Evolutionary conservation across 1,139 yeast species (phyloP), one percentile per base, ranked within the genome.

Genomic region (Blastobotrys indianensis): DNA sequence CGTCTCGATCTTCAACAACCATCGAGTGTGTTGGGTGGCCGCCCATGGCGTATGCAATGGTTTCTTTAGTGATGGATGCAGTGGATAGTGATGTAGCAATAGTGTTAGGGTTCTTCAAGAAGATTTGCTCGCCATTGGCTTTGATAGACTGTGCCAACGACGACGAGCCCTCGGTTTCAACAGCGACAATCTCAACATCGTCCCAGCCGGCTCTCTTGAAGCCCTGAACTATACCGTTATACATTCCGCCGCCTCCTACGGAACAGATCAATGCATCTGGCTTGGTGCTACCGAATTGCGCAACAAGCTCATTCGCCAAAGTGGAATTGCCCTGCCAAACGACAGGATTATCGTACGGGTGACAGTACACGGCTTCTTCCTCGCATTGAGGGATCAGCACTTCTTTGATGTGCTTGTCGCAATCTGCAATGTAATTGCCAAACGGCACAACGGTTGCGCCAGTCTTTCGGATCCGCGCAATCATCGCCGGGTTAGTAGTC

Each of bases 211-310:
- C 65, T 37, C 68, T 66, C 33, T 67, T 61, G 47, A 82, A 62
- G 0, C 88, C 90, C 49, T 70, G 68, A 32, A 79, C 76, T 3
- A 83, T 63, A 0, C 92, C 90, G 57, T 75, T 75, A 65, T 75
- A 80, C 42, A 83, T 67, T 1, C 90, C 90, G 11, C 88, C 90
- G 1, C 90, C 92, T 9, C 90, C 92, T 39, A 80, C 78, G 32
- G 86, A 79, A 61, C 87, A 81, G 1, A 82, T 76, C 35, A 82
- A 68, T 0, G 81, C 85, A 54, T 75, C 79, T 8, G 83, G 69
- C 40, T 66, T 67, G 13, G 54, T 43, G 3, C 60, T 47, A 5
- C 43, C 42, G 44, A 79, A 58, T 53, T 77, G 80, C 2, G 58
- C 58, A 3, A 71, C 68, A 7, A 82, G 67, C 58, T 83, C 92